Base-by-base conservation (phyloP, 352 stramenopile species). In the Plasmopara halstedii region DNA sequence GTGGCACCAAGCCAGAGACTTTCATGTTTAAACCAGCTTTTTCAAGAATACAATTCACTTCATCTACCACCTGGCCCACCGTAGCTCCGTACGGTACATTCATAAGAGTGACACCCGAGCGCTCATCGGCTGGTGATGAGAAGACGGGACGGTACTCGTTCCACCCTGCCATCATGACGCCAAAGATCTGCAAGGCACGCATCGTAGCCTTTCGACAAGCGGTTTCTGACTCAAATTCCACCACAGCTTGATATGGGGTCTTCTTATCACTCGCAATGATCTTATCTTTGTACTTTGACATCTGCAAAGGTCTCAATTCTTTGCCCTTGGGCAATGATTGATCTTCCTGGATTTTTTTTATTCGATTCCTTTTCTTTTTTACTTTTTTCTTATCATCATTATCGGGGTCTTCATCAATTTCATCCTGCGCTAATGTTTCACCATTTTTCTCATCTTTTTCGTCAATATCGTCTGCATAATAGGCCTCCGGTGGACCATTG, bases 81-180 rank as follows among this genome's bases (percentile, higher is more conserved):
- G 53, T 75, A 31, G 71, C 88, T 13, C 77, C 79, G 48, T 86
- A 89, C 17, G 82, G 79, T 6, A 94, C 73, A 42, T 85, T 77
- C 49, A 89, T 79, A 11, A 94, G 50, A 33, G 76, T 79, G 15
- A 94, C 64, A 14, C 70, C 54, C 18, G 59, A 64, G 44, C 78
- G 77, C 33, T 69, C 38, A 11, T 80, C 67, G 20, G 55, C 59
- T 0, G 56, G 36, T 2, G 75, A 77, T 37, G 77, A 73, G 46
- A 94, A 94, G 45, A 88, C 78, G 0, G 82, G 67, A 0, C 82
- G 82, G 44, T 85, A 83, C 58, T 94, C 76, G n/a, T 83, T 85
- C 64, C 64, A 88, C 42, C 78, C 81, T 17, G 43, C 59, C 73
- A 94, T 88, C 77, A 94, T 91, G 17, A 94, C 79, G 20, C 82